Base-by-base conservation (phyloP, 495 filamentous ascomycete species). In the Hypoxylon perforatum region DNA sequence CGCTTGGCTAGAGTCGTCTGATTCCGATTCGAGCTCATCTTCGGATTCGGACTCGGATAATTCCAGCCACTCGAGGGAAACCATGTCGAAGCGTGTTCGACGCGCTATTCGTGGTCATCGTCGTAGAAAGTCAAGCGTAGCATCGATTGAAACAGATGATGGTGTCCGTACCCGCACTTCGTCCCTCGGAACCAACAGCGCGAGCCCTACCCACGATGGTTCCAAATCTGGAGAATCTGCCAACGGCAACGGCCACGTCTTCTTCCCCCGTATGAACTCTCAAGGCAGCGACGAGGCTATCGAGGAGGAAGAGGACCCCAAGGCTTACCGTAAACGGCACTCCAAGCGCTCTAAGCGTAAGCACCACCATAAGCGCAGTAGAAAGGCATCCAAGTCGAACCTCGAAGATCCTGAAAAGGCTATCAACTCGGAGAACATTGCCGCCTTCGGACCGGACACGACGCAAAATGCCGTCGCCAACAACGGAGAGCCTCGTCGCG, bases 1-100 rank as follows among this genome's bases (percentile, higher is more conserved):
- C 8, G 89, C 90, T 22, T 90, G 93, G 69, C 82, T 96, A 74
- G 87, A 91, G 65, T 85, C 86, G 17, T 91, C 90, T 4, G 87
- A 84, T 65, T 91, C 88, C 78, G 85, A 52, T 81, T 84, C 59
- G 81, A 85, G 80, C 72, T 72, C 82, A 69, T 85, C 81, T 11
- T 90, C 86, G 19, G 85, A 85, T 33, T 88, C 85, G 44, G 88
- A 90, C 59, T 89, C 87, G 0, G 89, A 89, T 61, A 83, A 85
- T 56, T 90, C 90, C 0, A 86, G 85, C 7, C 89, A 86, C 17
- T 94, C 91, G 0, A 69, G 80, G 3, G 86, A 90, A 71, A 90
- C 88, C 4, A 89, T 91, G 8, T 87, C 88, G 2, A 92, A 91
- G 75, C 85, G 89, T 4, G 86, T 95, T 70, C 89, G 86, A 75